phyloP scores from a whole-genome alignment of 805 yeast species.

The Sugiyamaella chiloensis region DNA sequence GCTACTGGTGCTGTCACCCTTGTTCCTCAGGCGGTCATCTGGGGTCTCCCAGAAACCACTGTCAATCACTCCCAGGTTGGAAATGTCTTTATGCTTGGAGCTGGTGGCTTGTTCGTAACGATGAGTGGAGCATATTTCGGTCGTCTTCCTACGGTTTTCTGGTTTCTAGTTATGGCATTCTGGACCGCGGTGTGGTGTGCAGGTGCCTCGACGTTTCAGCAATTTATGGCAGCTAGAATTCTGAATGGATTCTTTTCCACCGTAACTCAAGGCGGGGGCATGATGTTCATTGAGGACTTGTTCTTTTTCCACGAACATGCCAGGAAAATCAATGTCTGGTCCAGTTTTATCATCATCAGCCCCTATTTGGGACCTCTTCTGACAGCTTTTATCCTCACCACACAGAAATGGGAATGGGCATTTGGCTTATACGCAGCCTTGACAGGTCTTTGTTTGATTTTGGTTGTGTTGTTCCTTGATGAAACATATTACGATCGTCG shows the following conservation, averaged over 20 bases:
- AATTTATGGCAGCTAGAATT: slow-evolving; percentile 12
- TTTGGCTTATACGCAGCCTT: slow-evolving; percentile 10
- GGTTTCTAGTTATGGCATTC: slow-evolving; percentile 10
- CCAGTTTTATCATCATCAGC: slow-evolving; percentile 8
- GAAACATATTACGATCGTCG: slow-evolving; percentile 13
- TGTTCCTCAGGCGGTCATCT: slow-evolving; percentile 11
- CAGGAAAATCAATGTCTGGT: slow-evolving; percentile 9
- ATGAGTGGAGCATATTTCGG: slow-evolving; percentile 9
- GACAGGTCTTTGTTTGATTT: slow-evolving; percentile 8
- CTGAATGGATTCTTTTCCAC: slow-evolving; percentile 10
- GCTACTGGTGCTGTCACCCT: slow-evolving; percentile 11
- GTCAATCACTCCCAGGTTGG: slow-evolving; percentile 15
- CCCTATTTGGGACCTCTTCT: slow-evolving; percentile 11
- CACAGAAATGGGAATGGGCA: slow-evolving; percentile 12
- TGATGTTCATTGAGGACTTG: slow-evolving; percentile 15
- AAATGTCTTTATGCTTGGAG: slow-evolving; percentile 12
- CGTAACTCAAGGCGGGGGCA: slow-evolving; percentile 9
- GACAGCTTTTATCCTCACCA: slow-evolving; percentile 9
- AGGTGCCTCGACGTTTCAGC: slow-evolving; percentile 3
- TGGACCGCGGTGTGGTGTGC: slow-evolving; percentile 16
- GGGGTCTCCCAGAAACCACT: slow-evolving; percentile 6
- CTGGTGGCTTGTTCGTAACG: slow-evolving; percentile 9
- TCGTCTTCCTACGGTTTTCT: slow-evolving; percentile 8
- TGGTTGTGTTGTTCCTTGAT: slow-evolving; percentile 6
- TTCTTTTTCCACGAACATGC: slow-evolving; percentile 8